A percentile compares a stretch with the other conserved stretches of the same genome.
These are phyloP conservation scores for Cyberlindnera meyerae DNA, from an alignment of 805 yeast genomes.

Conservation along the genomic window DNA sequence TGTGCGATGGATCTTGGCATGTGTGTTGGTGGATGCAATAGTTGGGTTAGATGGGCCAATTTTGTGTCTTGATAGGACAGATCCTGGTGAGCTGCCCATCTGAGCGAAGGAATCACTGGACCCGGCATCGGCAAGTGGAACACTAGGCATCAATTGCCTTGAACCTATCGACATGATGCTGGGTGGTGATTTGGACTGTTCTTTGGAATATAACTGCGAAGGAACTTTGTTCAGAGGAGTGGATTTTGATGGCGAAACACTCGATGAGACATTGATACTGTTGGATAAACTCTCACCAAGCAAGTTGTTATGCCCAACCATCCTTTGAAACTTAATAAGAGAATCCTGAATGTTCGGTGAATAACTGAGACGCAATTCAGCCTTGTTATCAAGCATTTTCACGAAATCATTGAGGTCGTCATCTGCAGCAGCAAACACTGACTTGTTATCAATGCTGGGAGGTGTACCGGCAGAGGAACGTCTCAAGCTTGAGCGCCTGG, in stretches of 20 bases:
- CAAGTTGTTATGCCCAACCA: slow-evolving; percentile 49
- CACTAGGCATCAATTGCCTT: too few species aligned
- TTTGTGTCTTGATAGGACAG: slow-evolving; percentile 10
- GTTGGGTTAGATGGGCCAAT: slow-evolving; percentile 30
- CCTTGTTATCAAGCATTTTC: slow-evolving; percentile 60
- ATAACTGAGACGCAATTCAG: slow-evolving; percentile 38
- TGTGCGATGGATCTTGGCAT: slow-evolving; percentile 26
- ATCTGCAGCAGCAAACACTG: slow-evolving; percentile 26
- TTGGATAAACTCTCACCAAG: slow-evolving; percentile 52
- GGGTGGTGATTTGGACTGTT: slow-evolving; percentile 10
- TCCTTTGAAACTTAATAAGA: slow-evolving; percentile 44
- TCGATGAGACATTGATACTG: slow-evolving; percentile 29
- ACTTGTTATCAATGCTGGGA: slow-evolving; percentile 25
- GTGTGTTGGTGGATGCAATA: slow-evolving; percentile 27
- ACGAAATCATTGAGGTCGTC: slow-evolving; percentile 70
- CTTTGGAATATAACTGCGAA: neutral
- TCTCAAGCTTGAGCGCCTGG: slow-evolving; percentile 42
- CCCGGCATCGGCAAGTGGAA: too few species aligned
- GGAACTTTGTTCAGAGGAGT: neutral
- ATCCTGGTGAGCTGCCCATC: slow-evolving; percentile 24
- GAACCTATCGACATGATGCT: slow-evolving; percentile 10
- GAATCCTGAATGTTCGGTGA: slow-evolving; percentile 39
- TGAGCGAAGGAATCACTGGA: too few species aligned
- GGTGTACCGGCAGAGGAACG: slow-evolving; percentile 29
- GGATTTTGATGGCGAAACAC: too few species aligned